Evolutionary conservation across 495 filamentous ascomycete species (phyloP), one percentile per base, ranked within the genome.

Genomic region (Bathelium albidoporum): DNA sequence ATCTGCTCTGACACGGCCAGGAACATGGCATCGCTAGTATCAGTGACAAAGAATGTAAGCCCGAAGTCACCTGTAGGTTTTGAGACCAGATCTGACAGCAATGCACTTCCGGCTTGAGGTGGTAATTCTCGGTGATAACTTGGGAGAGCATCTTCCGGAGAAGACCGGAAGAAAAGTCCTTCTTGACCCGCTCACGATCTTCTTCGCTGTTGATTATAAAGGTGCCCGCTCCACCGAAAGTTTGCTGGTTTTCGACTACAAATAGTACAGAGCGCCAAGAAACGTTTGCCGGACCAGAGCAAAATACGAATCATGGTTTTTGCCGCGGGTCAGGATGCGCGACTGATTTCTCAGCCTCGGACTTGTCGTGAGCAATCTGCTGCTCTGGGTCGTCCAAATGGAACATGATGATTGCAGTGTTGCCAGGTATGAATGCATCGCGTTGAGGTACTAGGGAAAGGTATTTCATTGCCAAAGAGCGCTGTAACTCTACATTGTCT

Each of bases 211-310:
- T 52, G 7, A 76, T 63, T 0, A 75, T 62, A 66, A 68, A 76
- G n/a, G 73, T 74, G 20, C 74, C 74, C 3, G 71, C 72, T 10
- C 73, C 73, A n/a, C 70, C 70, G 59, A 70, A 74, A 31, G 72
- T 67, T 55, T 76, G 74, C 22, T 76, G 74, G 2, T 65, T 73
- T 61, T 76, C 75, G 58, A 75, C 20, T 18, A 76, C 73, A 22
- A 76, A 75, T 12, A 73, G 73, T 0, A 70, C 20, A 12, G 61
- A 32, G 2, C 68, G 62, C 18, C n/a, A 22, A 7, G 59, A 41
- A 31, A 75, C 43, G 9, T 67, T 31, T 22, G 58, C 53, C 0
- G 29, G 69, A 73, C 44, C 44, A 16, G 44, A n/a, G 18, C 44
- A 49, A 59, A 73, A 74, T 10, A 74, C 36, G 0, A 74, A 55